Evolutionary conservation across 2,329 filamentous ascomycete genomes (phyloP).

Genomic region (Colletotrichum tamarilloi): DNA sequence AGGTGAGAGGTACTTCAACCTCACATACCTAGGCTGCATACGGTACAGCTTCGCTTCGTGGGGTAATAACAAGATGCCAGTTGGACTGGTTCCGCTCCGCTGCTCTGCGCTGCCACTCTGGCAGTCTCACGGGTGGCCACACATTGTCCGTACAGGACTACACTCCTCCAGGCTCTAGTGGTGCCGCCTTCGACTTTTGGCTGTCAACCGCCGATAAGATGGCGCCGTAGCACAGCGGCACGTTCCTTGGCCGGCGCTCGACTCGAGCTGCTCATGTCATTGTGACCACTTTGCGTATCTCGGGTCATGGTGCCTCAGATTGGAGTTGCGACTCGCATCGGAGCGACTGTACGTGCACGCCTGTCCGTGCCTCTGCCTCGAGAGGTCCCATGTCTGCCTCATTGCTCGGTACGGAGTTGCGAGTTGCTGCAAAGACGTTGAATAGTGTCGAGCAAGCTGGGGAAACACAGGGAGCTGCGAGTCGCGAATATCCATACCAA

Average conservation of each 20-base stretch:
- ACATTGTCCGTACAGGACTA: not conserved
- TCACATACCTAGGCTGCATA: not conserved
- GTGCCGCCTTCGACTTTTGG: not conserved
- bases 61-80: no score
- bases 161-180: not conserved
- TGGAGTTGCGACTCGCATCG: not conserved
- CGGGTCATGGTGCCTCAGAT: not conserved
- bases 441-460: no score
- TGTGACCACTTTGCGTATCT: not conserved
- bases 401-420: not conserved
- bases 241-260: slow-evolving; percentile 9
- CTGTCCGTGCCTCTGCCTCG: not conserved
- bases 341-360: not conserved
- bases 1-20: not conserved
- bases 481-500: no score
- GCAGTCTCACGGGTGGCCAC: not conserved
- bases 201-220: not conserved
- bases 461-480: not conserved
- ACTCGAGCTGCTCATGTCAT: not conserved
- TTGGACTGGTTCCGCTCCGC: not conserved
- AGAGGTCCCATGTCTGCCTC: not conserved
- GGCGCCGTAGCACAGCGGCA: slow-evolving; percentile 5
- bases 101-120: slow-evolving; percentile 5
- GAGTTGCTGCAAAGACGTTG: not conserved
- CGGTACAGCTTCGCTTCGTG: not conserved